phyloP scores from a whole-genome alignment of 2,329 filamentous ascomycete species.

The Aspergillus puulaauensis region DNA sequence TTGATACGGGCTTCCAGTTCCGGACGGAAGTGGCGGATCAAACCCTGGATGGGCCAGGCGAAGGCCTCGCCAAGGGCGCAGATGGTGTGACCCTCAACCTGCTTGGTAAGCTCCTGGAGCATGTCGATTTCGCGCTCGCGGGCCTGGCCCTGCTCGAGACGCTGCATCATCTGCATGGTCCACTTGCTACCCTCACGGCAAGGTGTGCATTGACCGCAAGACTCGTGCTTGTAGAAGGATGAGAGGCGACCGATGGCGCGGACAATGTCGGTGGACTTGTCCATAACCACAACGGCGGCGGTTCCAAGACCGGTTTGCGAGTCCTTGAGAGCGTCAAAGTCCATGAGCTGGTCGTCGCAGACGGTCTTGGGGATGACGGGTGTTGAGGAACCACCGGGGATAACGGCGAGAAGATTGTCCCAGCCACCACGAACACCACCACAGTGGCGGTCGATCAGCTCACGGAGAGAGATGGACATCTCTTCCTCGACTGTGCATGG shows the following conservation, averaged over 20 bases:
- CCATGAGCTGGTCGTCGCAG: constrained; percentile 96
- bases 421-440: constrained; percentile 94
- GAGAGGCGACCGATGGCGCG: constrained; percentile 88
- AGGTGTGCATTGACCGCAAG: constrained; percentile 97
- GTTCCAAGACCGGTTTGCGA: constrained; percentile 96
- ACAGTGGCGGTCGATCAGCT: constrained; percentile 97
- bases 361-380: constrained; percentile 87
- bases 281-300: constrained; percentile 97
- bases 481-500: constrained; percentile 97
- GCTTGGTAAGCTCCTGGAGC: constrained; percentile 98
- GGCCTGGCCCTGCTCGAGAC: constrained; percentile 88
- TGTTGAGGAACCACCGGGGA: constrained; percentile 94
- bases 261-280: constrained; percentile 95
- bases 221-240: constrained; percentile 98
- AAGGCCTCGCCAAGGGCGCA: constrained; percentile 98
- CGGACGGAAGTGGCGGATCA: constrained; percentile 96
- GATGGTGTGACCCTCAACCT: constrained; percentile 98
- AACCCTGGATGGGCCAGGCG: constrained; percentile 95
- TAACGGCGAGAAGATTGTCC: constrained; percentile 95
- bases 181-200: constrained; percentile 98
- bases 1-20: constrained; percentile 91
- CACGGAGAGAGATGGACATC: constrained; percentile 95
- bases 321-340: constrained; percentile 98
- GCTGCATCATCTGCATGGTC: constrained; percentile 98
- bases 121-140: constrained; percentile 95